phyloP scores from a whole-genome alignment of 768 basidiomycete genomes.

The Rickenella mellea region DNA sequence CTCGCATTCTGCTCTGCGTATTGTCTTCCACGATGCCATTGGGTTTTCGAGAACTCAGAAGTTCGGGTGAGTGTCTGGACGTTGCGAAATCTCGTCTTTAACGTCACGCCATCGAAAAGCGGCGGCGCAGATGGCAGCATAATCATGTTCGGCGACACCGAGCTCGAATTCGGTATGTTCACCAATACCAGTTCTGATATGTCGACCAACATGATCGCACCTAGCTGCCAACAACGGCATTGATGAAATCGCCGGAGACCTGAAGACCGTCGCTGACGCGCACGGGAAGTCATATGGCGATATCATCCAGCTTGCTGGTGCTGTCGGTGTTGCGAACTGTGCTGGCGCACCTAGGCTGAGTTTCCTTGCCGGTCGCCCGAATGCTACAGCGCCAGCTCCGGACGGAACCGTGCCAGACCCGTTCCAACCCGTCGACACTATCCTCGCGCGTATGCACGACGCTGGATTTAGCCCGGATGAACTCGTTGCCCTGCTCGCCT shows the following conservation, averaged over 20 bases:
- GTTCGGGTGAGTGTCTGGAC: no score
- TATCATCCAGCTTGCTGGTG: conserved; percentile 13
- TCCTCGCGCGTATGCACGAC: conserved; percentile 14
- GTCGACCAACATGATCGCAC: conserved; percentile 14
- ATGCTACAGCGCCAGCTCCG: conserved; percentile 9
- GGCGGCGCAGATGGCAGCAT: conserved; percentile 15
- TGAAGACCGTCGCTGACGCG: conserved; percentile 9
- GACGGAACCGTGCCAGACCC: conserved; percentile 11
- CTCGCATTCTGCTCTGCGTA: conserved; percentile 11
- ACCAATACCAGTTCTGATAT: no score
- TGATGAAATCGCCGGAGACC: conserved; percentile 13
- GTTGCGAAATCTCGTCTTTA: no score
- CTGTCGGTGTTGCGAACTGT: conserved; percentile 13
- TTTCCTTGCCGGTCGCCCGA: conserved; percentile 5
- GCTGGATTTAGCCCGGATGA: conserved; percentile 14
- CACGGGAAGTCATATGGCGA: conserved; percentile 10
- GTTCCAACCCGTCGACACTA: conserved; percentile 11
- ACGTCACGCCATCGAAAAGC: no score
- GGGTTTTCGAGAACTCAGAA: no score
- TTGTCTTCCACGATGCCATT: not conserved
- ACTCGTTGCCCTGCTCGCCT: conserved; percentile 16
- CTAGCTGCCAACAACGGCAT: conserved; percentile 23
- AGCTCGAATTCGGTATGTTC: conserved; percentile 15
- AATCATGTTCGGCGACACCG: conserved; percentile 12
- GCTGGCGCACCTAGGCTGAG: conserved; percentile 14